These are phyloP conservation scores for Ceratocystiopsis minuta DNA, from an alignment of 2,329 filamentous ascomycete species.

Conservation along the genomic window DNA sequence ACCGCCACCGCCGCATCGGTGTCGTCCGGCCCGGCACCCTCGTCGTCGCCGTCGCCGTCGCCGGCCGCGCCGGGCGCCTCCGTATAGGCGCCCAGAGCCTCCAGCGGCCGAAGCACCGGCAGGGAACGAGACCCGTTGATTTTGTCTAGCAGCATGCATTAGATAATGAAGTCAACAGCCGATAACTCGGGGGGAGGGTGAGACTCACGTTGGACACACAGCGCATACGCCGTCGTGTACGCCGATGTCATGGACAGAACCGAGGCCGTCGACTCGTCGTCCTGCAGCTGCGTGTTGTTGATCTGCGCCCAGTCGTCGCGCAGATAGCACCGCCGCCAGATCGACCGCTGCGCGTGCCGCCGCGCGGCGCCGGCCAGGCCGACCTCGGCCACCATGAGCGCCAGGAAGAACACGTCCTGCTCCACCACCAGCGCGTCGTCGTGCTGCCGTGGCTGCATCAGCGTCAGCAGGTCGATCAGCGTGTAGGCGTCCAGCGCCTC, in stretches of 20 bases:
- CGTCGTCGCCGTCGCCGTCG: too few species aligned
- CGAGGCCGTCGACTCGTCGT: constrained; percentile 48
- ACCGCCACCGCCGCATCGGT: background rate
- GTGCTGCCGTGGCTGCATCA: constrained; percentile 32
- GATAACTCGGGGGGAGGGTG: constrained; percentile 32
- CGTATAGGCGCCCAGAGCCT: constrained; percentile 40
- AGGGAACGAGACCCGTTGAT: constrained; percentile 16
- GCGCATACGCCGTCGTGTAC: constrained; percentile 46
- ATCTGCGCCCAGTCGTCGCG: constrained; percentile 70
- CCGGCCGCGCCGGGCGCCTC: constrained; percentile 35
- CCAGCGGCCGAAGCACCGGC: constrained; percentile 30
- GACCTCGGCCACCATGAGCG: constrained; percentile 42
- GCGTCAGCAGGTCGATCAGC: constrained; percentile 60
- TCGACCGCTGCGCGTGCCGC: constrained; percentile 38
- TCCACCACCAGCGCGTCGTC: constrained; percentile 33
- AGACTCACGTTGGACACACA: constrained; percentile 45
- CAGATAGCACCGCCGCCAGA: constrained; percentile 78
- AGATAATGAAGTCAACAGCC: background rate
- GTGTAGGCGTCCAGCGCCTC: constrained; percentile 48
- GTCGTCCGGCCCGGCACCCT: too few species aligned
- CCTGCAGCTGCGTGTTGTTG: constrained; percentile 59
- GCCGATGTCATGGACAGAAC: constrained; percentile 47
- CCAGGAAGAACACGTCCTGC: constrained; percentile 52
- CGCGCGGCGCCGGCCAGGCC: constrained; percentile 37
- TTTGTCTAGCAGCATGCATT: constrained; percentile 9